Conservation (phyloP, 2,329 filamentous ascomycete genomes). For the Teratosphaeria epicoccoides region DNA sequence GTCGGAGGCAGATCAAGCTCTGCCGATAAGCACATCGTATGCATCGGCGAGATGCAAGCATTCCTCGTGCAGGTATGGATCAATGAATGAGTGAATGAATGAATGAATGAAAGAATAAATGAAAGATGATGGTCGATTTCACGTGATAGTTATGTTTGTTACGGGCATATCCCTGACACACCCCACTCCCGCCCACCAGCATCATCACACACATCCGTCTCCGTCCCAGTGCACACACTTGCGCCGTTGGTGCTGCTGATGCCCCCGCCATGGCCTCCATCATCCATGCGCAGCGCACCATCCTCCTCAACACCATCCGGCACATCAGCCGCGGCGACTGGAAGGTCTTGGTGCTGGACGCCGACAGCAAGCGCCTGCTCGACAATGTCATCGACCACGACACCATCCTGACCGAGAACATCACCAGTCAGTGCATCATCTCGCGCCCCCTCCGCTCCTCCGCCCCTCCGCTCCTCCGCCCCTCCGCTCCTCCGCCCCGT, state of each 20-base stretch:
- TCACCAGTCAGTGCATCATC: conserved; percentile 85
- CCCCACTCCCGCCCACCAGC: neutral
- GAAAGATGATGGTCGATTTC: neutral
- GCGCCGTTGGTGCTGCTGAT: too few relatives aligned
- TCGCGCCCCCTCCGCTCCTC: too few relatives aligned
- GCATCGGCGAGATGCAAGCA: conserved; percentile 19
- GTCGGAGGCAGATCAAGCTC: conserved; percentile 17
- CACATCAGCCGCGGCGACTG: conserved; percentile 65
- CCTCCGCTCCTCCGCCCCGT: too few relatives aligned
- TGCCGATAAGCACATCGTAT: conserved; percentile 31
- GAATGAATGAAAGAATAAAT: too few relatives aligned
- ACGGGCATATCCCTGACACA: neutral
- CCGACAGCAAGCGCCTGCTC: conserved; percentile 70
- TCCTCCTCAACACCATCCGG: conserved; percentile 64
- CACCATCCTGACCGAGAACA: conserved; percentile 92
- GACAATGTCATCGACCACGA: conserved; percentile 89
- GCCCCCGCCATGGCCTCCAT: conserved; percentile 55
- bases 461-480: too few relatives aligned
- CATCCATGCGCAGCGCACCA: conserved; percentile 71
- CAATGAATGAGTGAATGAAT: too few relatives aligned
- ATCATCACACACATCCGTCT: neutral
- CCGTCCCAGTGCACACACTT: too few relatives aligned
- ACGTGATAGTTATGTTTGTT: too few relatives aligned
- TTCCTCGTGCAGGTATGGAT: too few relatives aligned
- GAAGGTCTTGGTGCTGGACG: conserved; percentile 92